Base-by-base conservation (phyloP, 148 eudicot species). In the Camellia lanceoleosa region DNA sequence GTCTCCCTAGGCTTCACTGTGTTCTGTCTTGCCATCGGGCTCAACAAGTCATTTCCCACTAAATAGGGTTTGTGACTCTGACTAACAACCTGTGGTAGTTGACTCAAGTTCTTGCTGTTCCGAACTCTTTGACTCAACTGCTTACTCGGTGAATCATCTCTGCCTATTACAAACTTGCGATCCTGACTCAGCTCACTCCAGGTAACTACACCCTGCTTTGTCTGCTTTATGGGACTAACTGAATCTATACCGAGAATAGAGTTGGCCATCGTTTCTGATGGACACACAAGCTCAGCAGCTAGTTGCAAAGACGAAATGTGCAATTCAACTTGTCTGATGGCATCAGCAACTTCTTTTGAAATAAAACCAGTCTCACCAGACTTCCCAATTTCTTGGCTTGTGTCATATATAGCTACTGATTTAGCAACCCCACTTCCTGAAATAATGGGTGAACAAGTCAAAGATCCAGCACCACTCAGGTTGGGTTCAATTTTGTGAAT, bases 271-370 rank as follows among this genome's bases (percentile, higher is more conserved):
- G 56, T 61, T 54, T 15, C 65, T 43, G 18, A 70, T n/a, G 18
- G 76, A 56, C 73, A 23, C 56, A 38, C 81, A 44, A 76, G 58
- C 74, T 77, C 76, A 58, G 71, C 78, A 49, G 82, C 76, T 38
- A 64, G 83, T 20, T 85, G 83, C 55, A 85, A 86, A 80, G 88
- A 68, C 14, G 82, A 81, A 73, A 89, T 83, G 38, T 85, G 76
- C 59, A 85, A 82, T 78, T 89, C 90, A 14, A 91, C 67, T 64
- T 84, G 86, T 70, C 68, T 71, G 71, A 91, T 81, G 62, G 84
- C 87, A 55, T 88, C 83, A 81, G 83, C 85, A 75, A 86, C 83
- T 83, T 85, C 86, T 71, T 84, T 82, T 42, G 88, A 78, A 61
- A 83, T 44, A 23, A 38, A 76, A 80, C 82, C 81, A 23, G 56